phyloP scores from a whole-genome alignment of 2,329 filamentous ascomycete species.

The Hypomyces rosellus region DNA sequence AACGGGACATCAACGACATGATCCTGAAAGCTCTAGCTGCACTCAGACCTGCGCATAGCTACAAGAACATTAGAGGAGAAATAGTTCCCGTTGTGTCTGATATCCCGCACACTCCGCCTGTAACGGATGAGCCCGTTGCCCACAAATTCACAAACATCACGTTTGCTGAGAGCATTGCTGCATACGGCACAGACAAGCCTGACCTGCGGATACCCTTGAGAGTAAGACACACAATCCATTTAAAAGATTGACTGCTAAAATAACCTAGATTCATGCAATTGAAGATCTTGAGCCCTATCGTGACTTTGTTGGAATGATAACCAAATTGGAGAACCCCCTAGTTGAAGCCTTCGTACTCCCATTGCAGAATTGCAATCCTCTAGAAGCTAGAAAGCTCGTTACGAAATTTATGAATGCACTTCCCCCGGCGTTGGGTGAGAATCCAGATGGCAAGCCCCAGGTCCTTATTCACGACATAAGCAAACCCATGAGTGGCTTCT shows the following conservation, averaged over 20 bases:
- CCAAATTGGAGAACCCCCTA: slow-evolving; percentile 57
- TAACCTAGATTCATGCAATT: slow-evolving; percentile 54
- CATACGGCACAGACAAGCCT: slow-evolving; percentile 86
- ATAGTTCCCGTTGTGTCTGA: slow-evolving; percentile 26
- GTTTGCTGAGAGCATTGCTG: slow-evolving; percentile 55
- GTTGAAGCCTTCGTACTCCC: slow-evolving; percentile 70
- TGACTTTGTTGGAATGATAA: slow-evolving; percentile 70
- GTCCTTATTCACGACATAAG: slow-evolving; percentile 68
- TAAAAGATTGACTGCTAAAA: slow-evolving; percentile 8
- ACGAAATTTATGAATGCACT: slow-evolving; percentile 61
- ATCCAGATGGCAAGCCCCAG: slow-evolving; percentile 71
- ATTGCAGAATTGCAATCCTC: slow-evolving; percentile 44
- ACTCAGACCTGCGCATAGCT: slow-evolving; percentile 41
- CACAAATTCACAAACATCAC: slow-evolving; percentile 30
- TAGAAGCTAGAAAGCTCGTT: slow-evolving; percentile 56
- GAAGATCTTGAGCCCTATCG: slow-evolving; percentile 50
- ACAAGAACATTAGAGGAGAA: slow-evolving; percentile 51
- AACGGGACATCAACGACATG: slow-evolving; percentile 30
- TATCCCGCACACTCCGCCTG: slow-evolving; percentile 15
- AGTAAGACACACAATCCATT: slow-evolving; percentile 33
- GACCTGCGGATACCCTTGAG: slow-evolving; percentile 70
- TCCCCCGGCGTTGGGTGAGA: slow-evolving; percentile 56
- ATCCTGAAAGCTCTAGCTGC: slow-evolving; percentile 23
- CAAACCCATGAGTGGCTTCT: slow-evolving; percentile 70
- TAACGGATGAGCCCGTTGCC: slow-evolving; percentile 16